A percentile compares a stretch with the other conserved stretches of the same genome.
Conservation (phyloP, 2,329 filamentous ascomycete species). For the Cercospora zeae-maydis region DNA sequence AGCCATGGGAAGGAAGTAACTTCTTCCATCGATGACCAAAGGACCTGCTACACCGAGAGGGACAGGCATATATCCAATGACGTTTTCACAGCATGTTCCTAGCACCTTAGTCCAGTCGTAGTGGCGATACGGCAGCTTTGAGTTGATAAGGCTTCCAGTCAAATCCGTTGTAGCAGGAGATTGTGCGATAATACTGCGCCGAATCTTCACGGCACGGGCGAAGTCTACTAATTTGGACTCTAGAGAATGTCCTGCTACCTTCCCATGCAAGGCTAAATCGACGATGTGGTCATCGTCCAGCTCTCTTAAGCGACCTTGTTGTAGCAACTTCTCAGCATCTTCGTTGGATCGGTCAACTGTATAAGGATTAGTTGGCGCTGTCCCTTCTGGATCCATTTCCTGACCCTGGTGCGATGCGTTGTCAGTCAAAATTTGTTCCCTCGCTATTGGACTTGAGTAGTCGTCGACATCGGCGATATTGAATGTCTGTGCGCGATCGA, state of each 20-base stretch:
- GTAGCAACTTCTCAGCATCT: constrained; percentile 73
- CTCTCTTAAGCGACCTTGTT: constrained; percentile 71
- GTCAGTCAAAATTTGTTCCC: neutral
- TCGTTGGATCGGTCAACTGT: constrained; percentile 55
- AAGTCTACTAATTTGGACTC: constrained; percentile 91
- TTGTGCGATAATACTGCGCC: constrained; percentile 79
- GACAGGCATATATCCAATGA: constrained; percentile 90
- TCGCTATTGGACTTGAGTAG: neutral
- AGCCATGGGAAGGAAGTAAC: constrained; percentile 97
- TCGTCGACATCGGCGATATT: neutral
- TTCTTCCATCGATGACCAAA: constrained; percentile 87
- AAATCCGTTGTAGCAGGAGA: constrained; percentile 75
- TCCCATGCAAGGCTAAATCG: constrained; percentile 77
- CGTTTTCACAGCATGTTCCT: constrained; percentile 97
- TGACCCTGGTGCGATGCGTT: neutral
- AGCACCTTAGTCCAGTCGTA: constrained; percentile 96
- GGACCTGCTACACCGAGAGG: constrained; percentile 93
- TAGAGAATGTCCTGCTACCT: constrained; percentile 89
- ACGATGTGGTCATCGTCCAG: constrained; percentile 84
- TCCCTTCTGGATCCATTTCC: neutral
- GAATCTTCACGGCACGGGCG: constrained; percentile 89
- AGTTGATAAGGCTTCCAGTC: constrained; percentile 72
- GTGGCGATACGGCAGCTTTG: constrained; percentile 80
- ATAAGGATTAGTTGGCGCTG: neutral
- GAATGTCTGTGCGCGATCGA: neutral